Conservation (phyloP, 768 basidiomycete species). For the Tephrocybe sp. region DNA sequence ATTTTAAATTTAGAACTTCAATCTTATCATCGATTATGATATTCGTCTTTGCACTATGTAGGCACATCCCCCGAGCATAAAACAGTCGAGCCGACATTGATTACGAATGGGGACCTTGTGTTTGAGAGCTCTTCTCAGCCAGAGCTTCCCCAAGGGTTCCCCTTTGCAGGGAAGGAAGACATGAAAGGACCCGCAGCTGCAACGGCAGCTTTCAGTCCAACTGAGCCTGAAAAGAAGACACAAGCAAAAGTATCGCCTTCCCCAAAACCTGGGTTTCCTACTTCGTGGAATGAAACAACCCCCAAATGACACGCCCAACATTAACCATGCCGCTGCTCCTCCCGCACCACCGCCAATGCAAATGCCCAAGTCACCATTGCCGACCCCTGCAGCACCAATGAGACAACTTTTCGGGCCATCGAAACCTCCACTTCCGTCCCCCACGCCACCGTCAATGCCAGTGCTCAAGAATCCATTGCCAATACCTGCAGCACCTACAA, state of each 20-base stretch:
- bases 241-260: background rate
- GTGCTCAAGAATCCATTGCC: background rate
- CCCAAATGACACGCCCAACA: too few relatives aligned
- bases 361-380: too few relatives aligned
- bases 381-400: too few relatives aligned
- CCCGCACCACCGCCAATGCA: too few relatives aligned
- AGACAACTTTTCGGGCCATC: background rate
- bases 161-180: slow-evolving; percentile 10
- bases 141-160: slow-evolving; percentile 17
- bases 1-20: too few relatives aligned
- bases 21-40: too few relatives aligned
- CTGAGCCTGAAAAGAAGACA: background rate
- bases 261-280: background rate
- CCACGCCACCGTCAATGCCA: background rate
- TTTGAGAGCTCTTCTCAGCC: slow-evolving; percentile 16
- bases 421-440: background rate
- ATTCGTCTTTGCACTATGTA: too few relatives aligned
- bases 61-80: background rate
- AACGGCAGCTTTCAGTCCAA: background rate
- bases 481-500: background rate
- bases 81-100: slow-evolving; percentile 10
- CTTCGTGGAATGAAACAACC: too few relatives aligned
- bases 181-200: background rate
- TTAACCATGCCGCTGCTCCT: too few relatives aligned
- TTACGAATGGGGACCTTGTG: slow-evolving; percentile 14